These are phyloP conservation scores for Phyllachora maydis DNA, from an alignment of 2,329 filamentous ascomycete genomes.

Conservation along the genomic window DNA sequence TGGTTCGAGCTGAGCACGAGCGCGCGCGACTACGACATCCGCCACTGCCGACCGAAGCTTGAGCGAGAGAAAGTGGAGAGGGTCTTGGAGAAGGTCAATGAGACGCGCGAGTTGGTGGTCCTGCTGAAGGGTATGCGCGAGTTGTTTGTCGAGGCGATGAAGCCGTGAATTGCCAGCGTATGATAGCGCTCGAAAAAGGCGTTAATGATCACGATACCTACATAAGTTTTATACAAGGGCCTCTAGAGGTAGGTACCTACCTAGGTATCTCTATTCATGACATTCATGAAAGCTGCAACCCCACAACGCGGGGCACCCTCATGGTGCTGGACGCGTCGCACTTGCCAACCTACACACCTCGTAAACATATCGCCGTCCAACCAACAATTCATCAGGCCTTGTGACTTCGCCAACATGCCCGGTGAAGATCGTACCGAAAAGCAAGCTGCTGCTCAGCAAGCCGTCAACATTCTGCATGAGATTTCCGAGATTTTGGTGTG, in stretches of 20 bases:
- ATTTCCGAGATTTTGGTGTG: conserved; percentile 76
- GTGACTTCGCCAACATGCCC: conserved; percentile 17
- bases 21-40: conserved; percentile 67
- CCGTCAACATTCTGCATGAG: conserved; percentile 65
- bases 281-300: too few relatives aligned
- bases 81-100: conserved; percentile 63
- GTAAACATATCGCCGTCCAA: not conserved
- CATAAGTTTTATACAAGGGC: not conserved
- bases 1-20: conserved; percentile 84
- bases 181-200: not conserved
- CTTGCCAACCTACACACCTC: not conserved
- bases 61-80: conserved; percentile 59
- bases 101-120: conserved; percentile 49
- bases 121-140: conserved; percentile 70
- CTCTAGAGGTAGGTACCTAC: too few relatives aligned
- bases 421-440: conserved; percentile 36
- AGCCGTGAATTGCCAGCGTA: conserved; percentile 15
- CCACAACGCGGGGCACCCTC: too few relatives aligned
- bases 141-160: conserved; percentile 50
- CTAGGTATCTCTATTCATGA: too few relatives aligned
- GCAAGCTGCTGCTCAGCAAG: conserved; percentile 59
- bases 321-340: too few relatives aligned
- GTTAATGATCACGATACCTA: not conserved
- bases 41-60: conserved; percentile 62
- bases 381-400: conserved; percentile 11